Evolutionary conservation across 441 rosid species (phyloP), one percentile per base, ranked within the genome.

Genomic region (Dalechampia spathulata): DNA sequence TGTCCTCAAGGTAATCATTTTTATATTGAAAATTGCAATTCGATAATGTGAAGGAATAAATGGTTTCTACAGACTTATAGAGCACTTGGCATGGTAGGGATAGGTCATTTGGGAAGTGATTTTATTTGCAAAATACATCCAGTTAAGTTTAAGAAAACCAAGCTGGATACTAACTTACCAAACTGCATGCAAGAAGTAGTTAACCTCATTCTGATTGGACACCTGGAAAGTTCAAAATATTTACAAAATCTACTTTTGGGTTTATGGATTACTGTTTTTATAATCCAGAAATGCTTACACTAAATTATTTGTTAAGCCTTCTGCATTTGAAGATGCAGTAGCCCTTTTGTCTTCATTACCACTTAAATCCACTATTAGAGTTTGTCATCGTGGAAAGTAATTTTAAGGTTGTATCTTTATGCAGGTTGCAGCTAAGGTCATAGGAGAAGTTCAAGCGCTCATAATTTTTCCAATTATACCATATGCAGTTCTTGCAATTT

Each of bases 371-470:
- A 30, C 4, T 8, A 30, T 30, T 30, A 30, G 8, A 30, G 8
- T 30, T 30, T 30, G 4, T 30, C 34, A 30, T 30, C 34, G 5
- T 30, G 4, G 34, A 30, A 3, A 3, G 27, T 7, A 5, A 4
- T 37, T 26, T 7, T 36, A 13, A 46, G 11, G 32, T 53, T 58
- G n/a, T 37, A 55, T 67, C 41, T 59, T 47, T 64, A n/a, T 66
- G 52, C 84, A 93, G 97, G 99, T 93, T 49, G 97, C 97, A 64
- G 97, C 99, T 14, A 93, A 93, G 73, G 95, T 93, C 58, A 82
- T 93, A 23, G 95, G 97, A 70, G 99, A 93, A 81, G 96, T 87
- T 69, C 97, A 79, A 67, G 99, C 97, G 2, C 84, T 93, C 65
- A 83, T 93, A 49, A 81, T 93, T 52, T 93, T 82, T 72, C 97